Evolutionary conservation across 2,329 filamentous ascomycete species (phyloP), one percentile per base, ranked within the genome.

Genomic region (Trichocomaceae sp.): DNA sequence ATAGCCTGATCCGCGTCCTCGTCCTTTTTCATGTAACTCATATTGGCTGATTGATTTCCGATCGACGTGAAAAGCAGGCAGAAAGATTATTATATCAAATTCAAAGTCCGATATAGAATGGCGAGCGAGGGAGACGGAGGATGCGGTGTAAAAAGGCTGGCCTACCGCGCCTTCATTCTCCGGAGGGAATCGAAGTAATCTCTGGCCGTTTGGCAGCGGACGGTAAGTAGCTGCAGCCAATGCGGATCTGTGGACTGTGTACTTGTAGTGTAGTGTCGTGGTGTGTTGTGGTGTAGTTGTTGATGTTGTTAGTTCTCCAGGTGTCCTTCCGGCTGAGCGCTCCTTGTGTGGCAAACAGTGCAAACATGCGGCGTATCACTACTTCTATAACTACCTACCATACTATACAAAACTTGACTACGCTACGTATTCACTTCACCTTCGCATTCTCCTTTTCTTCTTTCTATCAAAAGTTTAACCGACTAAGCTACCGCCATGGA

Each of bases 21-120:
- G 75, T 99, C 92, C 81, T 96, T 97, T 80, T 99, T 99, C 80
- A 92, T 86, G 83, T 93, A 95, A 77, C 87, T 93, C 91, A 96
- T 96, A 22, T 58, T 73, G 71, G 17, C 59, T 60, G 59, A 52
- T 47, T 19, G 33, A 17, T 17, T 3, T 17, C 15, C 15, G 5
- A 7, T 17, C 35, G n/a, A 19, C 15, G 15, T 17, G 37, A 17
- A 37, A 13, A 31, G 23, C 35, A 33, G 50, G 26, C 22, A 45
- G 44, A 46, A 29, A 20, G 15, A 35, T 8, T 8, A 29, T 8
- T 29, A 26, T 29, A 10, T 42, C 42, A 56, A 61, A 55, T 61
- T 60, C 57, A 22, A 17, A 39, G 49, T 51, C 39, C 37, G n/a
- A 19, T 7, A 19, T 41, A 19, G 15, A 51, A 42, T 51, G 17